Conservation (phyloP, 176 grass and related monocot genomes). For the Areca catechu region DNA sequence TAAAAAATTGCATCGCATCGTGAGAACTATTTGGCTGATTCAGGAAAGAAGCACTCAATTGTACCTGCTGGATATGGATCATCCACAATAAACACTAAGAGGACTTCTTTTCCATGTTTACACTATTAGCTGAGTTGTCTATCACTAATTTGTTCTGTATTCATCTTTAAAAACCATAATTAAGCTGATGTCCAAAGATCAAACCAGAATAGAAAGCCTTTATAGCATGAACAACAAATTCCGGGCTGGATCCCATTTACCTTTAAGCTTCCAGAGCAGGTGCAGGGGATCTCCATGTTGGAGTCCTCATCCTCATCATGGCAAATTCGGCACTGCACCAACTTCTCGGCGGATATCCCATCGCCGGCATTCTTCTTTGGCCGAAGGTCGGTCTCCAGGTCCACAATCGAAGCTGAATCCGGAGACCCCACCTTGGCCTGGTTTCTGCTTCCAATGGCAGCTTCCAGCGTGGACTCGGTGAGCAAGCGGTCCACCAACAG, state of each 20-base stretch:
- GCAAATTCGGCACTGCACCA: constrained; percentile 76
- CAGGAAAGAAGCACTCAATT: too few relatives aligned
- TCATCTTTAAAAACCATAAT: too few relatives aligned
- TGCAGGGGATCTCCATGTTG: constrained; percentile 68
- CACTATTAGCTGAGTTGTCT: too few relatives aligned
- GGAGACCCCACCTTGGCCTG: constrained; percentile 12
- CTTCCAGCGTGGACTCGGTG: constrained; percentile 44
- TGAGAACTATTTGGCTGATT: too few relatives aligned
- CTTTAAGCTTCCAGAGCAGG: constrained; percentile 82
- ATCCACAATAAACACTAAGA: too few relatives aligned
- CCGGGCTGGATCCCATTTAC: constrained; percentile 6
- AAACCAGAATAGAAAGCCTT: too few relatives aligned
- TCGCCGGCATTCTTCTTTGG: constrained; percentile 1
- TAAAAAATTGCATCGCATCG: too few relatives aligned
- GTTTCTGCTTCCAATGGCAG: constrained; percentile 24
- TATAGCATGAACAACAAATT: too few relatives aligned
- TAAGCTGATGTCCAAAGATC: too few relatives aligned
- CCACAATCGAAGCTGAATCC: background rate
- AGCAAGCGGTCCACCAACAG: constrained; percentile 53
- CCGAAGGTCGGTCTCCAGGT: background rate
- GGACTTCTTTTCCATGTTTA: too few relatives aligned
- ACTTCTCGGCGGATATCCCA: background rate
- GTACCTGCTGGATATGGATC: too few relatives aligned
- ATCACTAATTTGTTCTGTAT: too few relatives aligned
- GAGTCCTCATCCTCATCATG: constrained; percentile 56